phyloP scores from a whole-genome alignment of 768 basidiomycete genomes.

The Psilocybe subaeruginosa region DNA sequence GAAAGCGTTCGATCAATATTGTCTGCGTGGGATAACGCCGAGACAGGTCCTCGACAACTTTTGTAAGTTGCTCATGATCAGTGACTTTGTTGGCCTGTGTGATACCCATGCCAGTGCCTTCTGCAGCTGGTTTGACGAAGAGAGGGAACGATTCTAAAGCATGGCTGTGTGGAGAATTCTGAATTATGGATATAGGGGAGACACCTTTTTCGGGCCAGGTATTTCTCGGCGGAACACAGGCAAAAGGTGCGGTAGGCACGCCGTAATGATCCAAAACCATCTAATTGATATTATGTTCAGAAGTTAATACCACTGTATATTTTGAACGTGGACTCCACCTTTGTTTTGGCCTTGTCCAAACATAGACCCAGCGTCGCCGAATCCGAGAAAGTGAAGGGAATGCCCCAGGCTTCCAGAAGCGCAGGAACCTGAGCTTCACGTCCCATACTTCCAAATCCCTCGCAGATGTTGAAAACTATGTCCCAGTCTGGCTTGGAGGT shows the following conservation, averaged over 20 bases:
- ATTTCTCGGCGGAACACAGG: slow-evolving; percentile 20
- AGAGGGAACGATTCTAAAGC: slow-evolving; percentile 23
- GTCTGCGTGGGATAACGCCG: slow-evolving; percentile 22
- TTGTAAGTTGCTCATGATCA: slow-evolving; percentile 14
- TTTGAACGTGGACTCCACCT: slow-evolving; percentile 12
- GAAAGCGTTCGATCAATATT: slow-evolving; percentile 27
- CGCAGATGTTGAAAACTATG: slow-evolving; percentile 29
- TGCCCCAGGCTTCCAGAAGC: slow-evolving; percentile 25
- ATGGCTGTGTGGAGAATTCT: slow-evolving; percentile 12
- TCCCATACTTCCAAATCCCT: slow-evolving; percentile 21
- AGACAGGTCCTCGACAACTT: slow-evolving; percentile 15
- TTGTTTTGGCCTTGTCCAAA: slow-evolving; percentile 29
- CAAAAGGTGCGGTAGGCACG: slow-evolving; percentile 26
- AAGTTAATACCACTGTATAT: neutral
- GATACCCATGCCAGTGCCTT: slow-evolving; percentile 25
- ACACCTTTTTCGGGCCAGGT: slow-evolving; percentile 10
- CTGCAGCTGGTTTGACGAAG: slow-evolving; percentile 26
- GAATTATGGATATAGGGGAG: slow-evolving; percentile 3
- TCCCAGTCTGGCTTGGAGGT: slow-evolving; percentile 21
- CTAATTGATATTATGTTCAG: neutral
- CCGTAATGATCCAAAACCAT: slow-evolving; percentile 26
- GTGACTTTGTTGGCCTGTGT: slow-evolving; percentile 20
- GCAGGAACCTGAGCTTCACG: slow-evolving; percentile 29
- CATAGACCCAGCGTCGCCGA: slow-evolving; percentile 26
- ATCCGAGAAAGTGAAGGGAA: slow-evolving; percentile 28